Conservation (phyloP, 306 rosid species). For the Bauhinia variegata region DNA sequence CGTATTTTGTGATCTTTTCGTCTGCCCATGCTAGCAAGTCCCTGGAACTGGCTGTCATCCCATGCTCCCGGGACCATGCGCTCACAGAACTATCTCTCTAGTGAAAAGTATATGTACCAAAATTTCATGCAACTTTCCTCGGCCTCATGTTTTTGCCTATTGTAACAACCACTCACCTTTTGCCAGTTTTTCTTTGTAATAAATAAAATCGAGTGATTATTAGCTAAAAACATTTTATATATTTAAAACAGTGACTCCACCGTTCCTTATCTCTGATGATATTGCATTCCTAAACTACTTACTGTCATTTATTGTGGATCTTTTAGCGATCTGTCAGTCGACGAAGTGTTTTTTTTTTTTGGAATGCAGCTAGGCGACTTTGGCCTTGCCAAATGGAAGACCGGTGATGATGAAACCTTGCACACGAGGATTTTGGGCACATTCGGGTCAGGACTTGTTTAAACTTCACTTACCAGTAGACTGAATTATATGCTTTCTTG, state of each 20-base stretch:
- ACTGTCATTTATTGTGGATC: too few species aligned
- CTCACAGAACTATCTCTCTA: background rate
- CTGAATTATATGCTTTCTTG: background rate
- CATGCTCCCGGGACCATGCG: background rate
- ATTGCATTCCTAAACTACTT: too few species aligned
- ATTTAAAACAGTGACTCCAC: too few species aligned
- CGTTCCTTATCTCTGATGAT: too few species aligned
- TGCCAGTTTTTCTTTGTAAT: background rate
- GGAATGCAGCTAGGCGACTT: slow-evolving; percentile 78
- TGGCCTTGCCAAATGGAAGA: slow-evolving; percentile 85
- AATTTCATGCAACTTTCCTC: background rate
- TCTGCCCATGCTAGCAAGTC: background rate
- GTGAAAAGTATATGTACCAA: background rate
- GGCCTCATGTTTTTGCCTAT: background rate
- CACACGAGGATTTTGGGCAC: slow-evolving; percentile 81
- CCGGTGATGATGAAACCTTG: slow-evolving; percentile 59
- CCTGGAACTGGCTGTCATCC: background rate
- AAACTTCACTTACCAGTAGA: background rate
- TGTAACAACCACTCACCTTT: background rate
- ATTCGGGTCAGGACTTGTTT: slow-evolving; percentile 63
- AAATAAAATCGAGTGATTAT: too few species aligned
- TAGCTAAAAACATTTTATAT: too few species aligned
- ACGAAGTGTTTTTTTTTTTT: too few species aligned
- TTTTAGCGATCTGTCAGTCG: too few species aligned
- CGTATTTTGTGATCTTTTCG: background rate